These are phyloP conservation scores for Xanthoparmelia taractica DNA, from an alignment of 495 filamentous ascomycete genomes.

Conservation along the genomic window DNA sequence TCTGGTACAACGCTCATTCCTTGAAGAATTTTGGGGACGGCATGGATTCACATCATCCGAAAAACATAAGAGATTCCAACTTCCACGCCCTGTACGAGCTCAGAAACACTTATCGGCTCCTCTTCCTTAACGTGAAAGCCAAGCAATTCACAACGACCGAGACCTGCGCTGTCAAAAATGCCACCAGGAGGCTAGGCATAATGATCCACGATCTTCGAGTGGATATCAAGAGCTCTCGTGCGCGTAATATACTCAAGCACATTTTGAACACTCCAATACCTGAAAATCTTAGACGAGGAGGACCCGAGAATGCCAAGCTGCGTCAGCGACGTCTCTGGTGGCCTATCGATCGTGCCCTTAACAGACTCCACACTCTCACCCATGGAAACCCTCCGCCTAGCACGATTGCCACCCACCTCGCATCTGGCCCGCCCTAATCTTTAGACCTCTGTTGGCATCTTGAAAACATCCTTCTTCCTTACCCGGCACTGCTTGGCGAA, in stretches of 20 bases:
- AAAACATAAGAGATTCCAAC: not conserved
- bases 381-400: not conserved
- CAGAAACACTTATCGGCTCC: conserved; percentile 4
- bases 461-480: not conserved
- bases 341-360: not conserved
- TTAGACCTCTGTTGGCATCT: conserved; percentile 7
- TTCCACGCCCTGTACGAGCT: conserved; percentile 2
- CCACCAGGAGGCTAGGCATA: not conserved
- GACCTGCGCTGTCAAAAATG: conserved; percentile 2
- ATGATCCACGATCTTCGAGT: not conserved
- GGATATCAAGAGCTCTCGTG: not conserved
- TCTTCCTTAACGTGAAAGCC: conserved; percentile 3
- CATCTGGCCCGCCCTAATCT: conserved; percentile 2
- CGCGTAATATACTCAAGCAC: conserved; percentile 4
- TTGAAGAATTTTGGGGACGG: not conserved
- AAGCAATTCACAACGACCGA: not conserved
- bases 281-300: not conserved
- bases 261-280: conserved; percentile 1
- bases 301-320: not conserved
- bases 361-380: not conserved
- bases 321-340: not conserved
- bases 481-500: conserved; percentile 1
- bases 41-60: not conserved
- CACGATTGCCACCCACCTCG: not conserved
- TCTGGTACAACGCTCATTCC: conserved; percentile 1